These are phyloP conservation scores for Cladosporium sp. DNA, from an alignment of 2,329 filamentous ascomycete species.

Conservation along the genomic window DNA sequence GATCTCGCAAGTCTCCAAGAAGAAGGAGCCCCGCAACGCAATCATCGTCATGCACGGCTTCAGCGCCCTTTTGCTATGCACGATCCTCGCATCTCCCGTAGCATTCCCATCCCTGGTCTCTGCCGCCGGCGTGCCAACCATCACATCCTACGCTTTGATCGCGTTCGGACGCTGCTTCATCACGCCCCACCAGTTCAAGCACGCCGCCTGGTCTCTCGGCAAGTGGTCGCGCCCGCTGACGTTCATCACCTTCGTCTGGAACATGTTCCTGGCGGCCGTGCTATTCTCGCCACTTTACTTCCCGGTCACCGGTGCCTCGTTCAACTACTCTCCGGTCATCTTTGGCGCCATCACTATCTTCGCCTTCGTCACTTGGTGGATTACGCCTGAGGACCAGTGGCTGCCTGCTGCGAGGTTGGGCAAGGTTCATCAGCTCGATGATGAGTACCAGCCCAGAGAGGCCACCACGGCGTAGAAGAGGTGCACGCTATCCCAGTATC, in stretches of 20 bases:
- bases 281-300: constrained; percentile 42
- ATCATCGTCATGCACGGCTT: constrained; percentile 60
- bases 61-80: constrained; percentile 57
- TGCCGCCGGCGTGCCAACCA: constrained; percentile 43
- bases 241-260: constrained; percentile 41
- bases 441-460: constrained; percentile 22
- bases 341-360: constrained; percentile 43
- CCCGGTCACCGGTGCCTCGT: constrained; percentile 36
- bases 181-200: constrained; percentile 39
- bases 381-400: constrained; percentile 41
- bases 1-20: constrained; percentile 55
- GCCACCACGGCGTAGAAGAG: not conserved
- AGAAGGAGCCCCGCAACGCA: constrained; percentile 61
- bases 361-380: constrained; percentile 37
- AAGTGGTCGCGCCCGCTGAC: constrained; percentile 39
- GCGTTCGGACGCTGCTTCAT: constrained; percentile 40
- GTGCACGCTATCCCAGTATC: not conserved
- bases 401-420: constrained; percentile 35
- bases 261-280: constrained; percentile 40
- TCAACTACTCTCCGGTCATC: constrained; percentile 43
- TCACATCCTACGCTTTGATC: constrained; percentile 40
- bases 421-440: constrained; percentile 34
- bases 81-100: constrained; percentile 55
- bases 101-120: constrained; percentile 42
- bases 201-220: constrained; percentile 40